These are phyloP conservation scores for Fusarium illudens DNA, from an alignment of 2,329 filamentous ascomycete species.

Conservation along the genomic window DNA sequence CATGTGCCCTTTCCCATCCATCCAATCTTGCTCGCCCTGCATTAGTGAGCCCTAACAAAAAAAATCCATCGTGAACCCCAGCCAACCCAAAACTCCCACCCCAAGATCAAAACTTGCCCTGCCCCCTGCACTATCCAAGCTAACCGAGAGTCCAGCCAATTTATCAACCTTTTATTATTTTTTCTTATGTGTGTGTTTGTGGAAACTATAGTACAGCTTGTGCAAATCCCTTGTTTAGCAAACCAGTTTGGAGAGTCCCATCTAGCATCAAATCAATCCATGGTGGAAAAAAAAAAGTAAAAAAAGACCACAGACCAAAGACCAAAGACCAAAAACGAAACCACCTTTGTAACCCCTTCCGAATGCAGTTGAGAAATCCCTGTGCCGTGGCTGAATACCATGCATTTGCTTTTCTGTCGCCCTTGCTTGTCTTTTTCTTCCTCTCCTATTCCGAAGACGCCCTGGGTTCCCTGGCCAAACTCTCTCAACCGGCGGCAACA, in stretches of 20 bases:
- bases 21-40: neutral
- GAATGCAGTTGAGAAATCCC: constrained; percentile 40
- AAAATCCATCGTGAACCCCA: neutral
- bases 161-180: constrained; percentile 34
- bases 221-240: constrained; percentile 19
- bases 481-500: constrained; percentile 1
- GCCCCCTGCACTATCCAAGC: neutral
- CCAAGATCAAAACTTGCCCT: neutral
- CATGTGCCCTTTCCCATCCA: neutral
- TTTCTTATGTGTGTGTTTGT: constrained; percentile 16
- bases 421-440: constrained; percentile 31
- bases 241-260: constrained; percentile 33
- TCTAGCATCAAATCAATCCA: constrained; percentile 37
- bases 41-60: constrained; percentile 33
- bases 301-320: constrained; percentile 3
- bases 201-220: constrained; percentile 40
- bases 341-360: constrained; percentile 39
- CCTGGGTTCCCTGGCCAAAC: neutral
- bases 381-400: constrained; percentile 34
- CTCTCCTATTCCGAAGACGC: constrained; percentile 4
- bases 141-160: neutral
- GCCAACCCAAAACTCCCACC: neutral
- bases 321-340: constrained; percentile 26
- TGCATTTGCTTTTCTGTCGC: constrained; percentile 41
- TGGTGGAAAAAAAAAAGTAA: constrained; percentile 16